Evolutionary conservation across 164 flowering plant genomes (phyloP).

Genomic region (Stephania japonica): DNA sequence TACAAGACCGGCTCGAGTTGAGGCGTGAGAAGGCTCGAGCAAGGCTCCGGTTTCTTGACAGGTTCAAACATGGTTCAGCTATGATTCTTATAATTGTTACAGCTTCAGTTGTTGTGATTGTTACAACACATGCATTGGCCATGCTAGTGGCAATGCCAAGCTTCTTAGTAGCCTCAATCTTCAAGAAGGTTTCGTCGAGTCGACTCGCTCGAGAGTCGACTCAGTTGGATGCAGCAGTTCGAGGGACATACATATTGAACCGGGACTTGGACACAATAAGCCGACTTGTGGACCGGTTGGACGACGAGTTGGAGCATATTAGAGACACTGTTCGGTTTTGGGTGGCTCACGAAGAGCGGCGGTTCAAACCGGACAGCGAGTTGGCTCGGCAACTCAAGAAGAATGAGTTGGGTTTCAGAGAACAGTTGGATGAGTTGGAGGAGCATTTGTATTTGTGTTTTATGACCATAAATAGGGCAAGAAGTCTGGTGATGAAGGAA

Average conservation of each 20-base stretch:
- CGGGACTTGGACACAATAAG: constrained; percentile 68
- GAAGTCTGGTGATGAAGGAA: constrained; percentile 55
- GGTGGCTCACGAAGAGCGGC: constrained; percentile 30
- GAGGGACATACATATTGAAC: constrained; percentile 58
- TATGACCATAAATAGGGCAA: constrained; percentile 67
- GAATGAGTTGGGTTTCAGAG: constrained; percentile 38
- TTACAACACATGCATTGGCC: constrained; percentile 38
- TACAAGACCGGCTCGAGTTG: constrained; percentile 50
- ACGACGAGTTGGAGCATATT: constrained; percentile 57
- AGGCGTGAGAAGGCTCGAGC: constrained; percentile 37
- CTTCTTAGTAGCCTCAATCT: constrained; percentile 25
- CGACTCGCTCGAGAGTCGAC: constrained; percentile 26
- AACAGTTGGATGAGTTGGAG: constrained; percentile 73
- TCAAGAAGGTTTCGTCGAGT: constrained; percentile 22
- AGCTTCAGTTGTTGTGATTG: constrained; percentile 31
- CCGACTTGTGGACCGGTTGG: constrained; percentile 51
- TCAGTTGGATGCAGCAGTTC: constrained; percentile 62
- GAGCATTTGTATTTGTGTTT: constrained; percentile 68
- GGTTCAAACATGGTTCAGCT: constrained; percentile 36
- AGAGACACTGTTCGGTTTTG: constrained; percentile 30
- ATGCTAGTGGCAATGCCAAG: constrained; percentile 39
- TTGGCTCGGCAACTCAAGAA: constrained; percentile 44
- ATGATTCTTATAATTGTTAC: constrained; percentile 36
- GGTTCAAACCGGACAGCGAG: constrained; percentile 32
- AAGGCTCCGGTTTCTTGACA: constrained; percentile 30